Conservation (phyloP, 2,329 filamentous ascomycete genomes). For the Aspergillus sp. region DNA sequence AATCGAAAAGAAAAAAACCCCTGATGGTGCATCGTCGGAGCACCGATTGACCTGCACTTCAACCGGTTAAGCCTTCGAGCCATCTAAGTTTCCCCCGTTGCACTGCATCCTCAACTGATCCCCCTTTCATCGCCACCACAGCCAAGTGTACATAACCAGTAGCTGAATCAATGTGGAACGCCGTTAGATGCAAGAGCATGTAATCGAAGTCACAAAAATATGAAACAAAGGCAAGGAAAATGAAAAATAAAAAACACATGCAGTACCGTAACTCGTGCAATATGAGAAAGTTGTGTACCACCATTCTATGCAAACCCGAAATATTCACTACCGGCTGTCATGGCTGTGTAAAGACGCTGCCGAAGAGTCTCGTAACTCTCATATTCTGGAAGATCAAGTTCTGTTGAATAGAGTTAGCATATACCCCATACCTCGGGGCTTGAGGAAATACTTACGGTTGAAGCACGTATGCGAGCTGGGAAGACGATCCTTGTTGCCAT, state of each 20-base stretch:
- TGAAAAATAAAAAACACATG: conserved; percentile 4
- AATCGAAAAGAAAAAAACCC: conserved; percentile 7
- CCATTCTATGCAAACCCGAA: conserved; percentile 83
- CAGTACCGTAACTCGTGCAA: conserved; percentile 8
- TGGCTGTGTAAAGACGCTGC: conserved; percentile 85
- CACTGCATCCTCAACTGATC: conserved; percentile 6
- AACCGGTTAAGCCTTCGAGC: conserved; percentile 13
- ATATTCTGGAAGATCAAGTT: conserved; percentile 97
- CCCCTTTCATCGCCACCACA: conserved; percentile 1
- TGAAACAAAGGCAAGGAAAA: neutral
- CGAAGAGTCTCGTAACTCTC: conserved; percentile 90
- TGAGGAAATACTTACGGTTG: conserved; percentile 70
- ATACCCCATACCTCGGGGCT: neutral
- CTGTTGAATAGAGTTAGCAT: conserved; percentile 48
- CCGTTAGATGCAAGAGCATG: conserved; percentile 31
- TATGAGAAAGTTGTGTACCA: conserved; percentile 4
- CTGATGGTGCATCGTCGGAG: neutral
- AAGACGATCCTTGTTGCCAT: conserved; percentile 90
- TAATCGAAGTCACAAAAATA: conserved; percentile 8
- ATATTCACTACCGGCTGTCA: conserved; percentile 95
- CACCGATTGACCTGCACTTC: conserved; percentile 40
- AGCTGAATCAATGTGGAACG: conserved; percentile 19
- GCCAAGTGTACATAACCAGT: conserved; percentile 16
- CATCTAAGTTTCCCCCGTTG: too few species aligned
- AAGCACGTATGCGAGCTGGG: conserved; percentile 98